A percentile compares a stretch with the other conserved stretches of the same genome.
phyloP scores from a whole-genome alignment of 2,329 filamentous ascomycete species.

The Fusarium torulosum region DNA sequence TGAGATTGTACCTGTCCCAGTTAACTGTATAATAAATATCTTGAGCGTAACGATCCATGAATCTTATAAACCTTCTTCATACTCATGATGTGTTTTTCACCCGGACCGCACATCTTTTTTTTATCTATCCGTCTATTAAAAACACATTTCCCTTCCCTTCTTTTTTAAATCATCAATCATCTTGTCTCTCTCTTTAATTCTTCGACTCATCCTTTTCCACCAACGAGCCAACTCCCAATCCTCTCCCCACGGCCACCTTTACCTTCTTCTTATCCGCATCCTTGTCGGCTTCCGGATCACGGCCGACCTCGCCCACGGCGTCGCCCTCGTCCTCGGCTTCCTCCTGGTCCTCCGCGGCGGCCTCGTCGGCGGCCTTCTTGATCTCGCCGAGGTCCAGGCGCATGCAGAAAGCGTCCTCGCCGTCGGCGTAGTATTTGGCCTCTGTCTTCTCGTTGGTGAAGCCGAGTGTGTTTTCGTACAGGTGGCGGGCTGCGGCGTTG shows the following conservation, averaged over 20 bases:
- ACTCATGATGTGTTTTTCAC: conserved; percentile 32
- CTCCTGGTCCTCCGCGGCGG: conserved; percentile 57
- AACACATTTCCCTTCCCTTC: conserved; percentile 20
- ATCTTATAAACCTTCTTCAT: conserved; percentile 3
- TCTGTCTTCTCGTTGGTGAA: conserved; percentile 91
- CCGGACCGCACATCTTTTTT: conserved; percentile 30
- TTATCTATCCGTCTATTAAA: conserved; percentile 47
- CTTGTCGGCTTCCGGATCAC: conserved; percentile 56
- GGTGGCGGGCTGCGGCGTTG: conserved; percentile 89
- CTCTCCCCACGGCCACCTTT: conserved; percentile 87
- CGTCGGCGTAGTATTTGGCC: conserved; percentile 94
- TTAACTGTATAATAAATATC: neutral
- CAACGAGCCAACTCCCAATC: conserved; percentile 81
- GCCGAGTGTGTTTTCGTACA: conserved; percentile 92
- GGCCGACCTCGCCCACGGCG: conserved; percentile 75
- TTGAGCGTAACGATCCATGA: neutral
- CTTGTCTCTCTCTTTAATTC: conserved; percentile 17
- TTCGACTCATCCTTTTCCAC: conserved; percentile 76
- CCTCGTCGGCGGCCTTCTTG: conserved; percentile 60
- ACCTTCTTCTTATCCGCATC: conserved; percentile 61
- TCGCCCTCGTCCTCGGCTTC: conserved; percentile 74
- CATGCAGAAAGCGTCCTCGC: conserved; percentile 97
- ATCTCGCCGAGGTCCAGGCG: conserved; percentile 81
- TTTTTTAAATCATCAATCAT: neutral
- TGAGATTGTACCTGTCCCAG: neutral